These are phyloP conservation scores for Jaapia argillacea DNA, from an alignment of 768 basidiomycete species.

Conservation along the genomic window DNA sequence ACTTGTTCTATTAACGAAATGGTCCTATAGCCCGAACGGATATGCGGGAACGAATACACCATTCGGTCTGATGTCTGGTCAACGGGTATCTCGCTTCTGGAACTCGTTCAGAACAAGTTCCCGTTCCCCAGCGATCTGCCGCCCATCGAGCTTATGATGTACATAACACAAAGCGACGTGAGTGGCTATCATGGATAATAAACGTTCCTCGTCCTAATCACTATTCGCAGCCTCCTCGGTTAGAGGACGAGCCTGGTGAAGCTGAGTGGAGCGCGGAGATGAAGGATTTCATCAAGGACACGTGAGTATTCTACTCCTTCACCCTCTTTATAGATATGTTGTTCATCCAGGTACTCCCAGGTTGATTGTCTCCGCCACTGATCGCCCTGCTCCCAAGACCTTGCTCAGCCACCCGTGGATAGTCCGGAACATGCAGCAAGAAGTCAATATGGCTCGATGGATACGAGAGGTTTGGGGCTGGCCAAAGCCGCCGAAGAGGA, in stretches of 20 bases:
- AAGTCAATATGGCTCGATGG: constrained; percentile 87
- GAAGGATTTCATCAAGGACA: constrained; percentile 84
- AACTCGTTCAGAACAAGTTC: constrained; percentile 89
- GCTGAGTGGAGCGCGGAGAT: constrained; percentile 68
- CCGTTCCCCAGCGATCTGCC: constrained; percentile 89
- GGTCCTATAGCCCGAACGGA: constrained; percentile 73
- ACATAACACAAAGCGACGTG: constrained; percentile 77
- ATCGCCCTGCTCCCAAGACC: constrained; percentile 74
- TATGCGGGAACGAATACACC: constrained; percentile 84
- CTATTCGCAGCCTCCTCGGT: constrained; percentile 56
- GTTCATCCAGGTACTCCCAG: background rate
- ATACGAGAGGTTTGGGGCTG: constrained; percentile 79
- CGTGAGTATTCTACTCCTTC: constrained; percentile 39
- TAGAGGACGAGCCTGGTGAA: constrained; percentile 62
- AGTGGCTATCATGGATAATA: constrained; percentile 11
- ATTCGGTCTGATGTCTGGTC: constrained; percentile 99
- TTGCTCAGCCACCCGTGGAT: constrained; percentile 86
- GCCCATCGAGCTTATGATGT: constrained; percentile 89
- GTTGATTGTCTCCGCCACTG: constrained; percentile 1
- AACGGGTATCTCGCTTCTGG: constrained; percentile 87
- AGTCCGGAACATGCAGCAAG: constrained; percentile 60
- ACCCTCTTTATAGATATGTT: constrained; percentile 4
- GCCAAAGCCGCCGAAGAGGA: constrained; percentile 35
- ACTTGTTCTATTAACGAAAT: constrained; percentile 3
- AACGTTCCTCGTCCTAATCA: background rate